Base-by-base conservation (phyloP, 805 yeast species). In the Candida stauntonica region DNA sequence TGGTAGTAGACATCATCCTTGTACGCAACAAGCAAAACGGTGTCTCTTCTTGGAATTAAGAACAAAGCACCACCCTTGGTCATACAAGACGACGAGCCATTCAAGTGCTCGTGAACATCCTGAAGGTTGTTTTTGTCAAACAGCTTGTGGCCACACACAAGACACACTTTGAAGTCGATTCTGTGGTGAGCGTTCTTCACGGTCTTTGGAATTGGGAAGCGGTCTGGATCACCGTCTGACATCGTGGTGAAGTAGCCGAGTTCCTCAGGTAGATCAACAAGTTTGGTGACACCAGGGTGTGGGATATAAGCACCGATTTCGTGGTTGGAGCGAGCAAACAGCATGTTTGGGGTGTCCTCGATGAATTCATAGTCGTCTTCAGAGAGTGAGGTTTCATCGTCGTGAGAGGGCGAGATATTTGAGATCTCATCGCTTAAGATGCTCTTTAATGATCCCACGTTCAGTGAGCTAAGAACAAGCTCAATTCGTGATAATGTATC, bases 241-340 rank as follows among this genome's bases (percentile, higher is more conserved):
- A 63, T 50, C 24, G 59, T 54, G 3, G 66, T 66, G 37, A 68
- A 68, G 3, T 63, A 61, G 46, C 60, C 56, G 54, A 67, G 62
- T 44, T 70, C 67, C 12, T 50, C 44, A 11, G 87, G 82, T 31
- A 82, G 54, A 33, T 72, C 71, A 24, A 75, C 64, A 35, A 81
- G 59, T 36, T 71, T 72, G 2, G 76, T 62, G 6, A 70, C 66
- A 11, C 80, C 79, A 5, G 86, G 81, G 45, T 68, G 76, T 21
- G 56, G 55, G 7, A 52, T 14, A 8, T 17, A 29, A 2, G n/a
- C 14, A 17, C 14, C 23, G 9, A 16, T 11, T 2, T 13, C 7
- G 4, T 29, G n/a, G 1, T n/a, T 16, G 16, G 29, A 14, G 14
- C 14, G 7, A 14, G 26, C 12, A 27, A 47, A 36, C 9, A 43